Evolutionary conservation across 2,329 filamentous ascomycete species (phyloP), one percentile per base, ranked within the genome.

Genomic region (Pyricularia pennisetigena): DNA sequence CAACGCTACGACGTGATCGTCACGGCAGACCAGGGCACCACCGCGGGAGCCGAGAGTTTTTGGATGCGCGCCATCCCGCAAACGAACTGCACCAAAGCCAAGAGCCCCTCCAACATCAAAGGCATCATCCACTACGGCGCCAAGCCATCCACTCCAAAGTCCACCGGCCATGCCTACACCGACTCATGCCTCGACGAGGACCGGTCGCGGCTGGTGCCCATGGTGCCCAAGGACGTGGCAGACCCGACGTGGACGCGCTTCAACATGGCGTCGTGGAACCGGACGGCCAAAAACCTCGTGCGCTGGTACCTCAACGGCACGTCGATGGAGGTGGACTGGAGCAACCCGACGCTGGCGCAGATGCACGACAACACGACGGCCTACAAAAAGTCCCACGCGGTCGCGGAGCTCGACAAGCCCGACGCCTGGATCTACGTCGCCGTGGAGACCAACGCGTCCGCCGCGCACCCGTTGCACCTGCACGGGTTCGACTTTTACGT

Each of bases 391-490:
- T 68, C 72, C 23, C 71, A 77, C 41, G 75, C 74, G 14, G 72
- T 78, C 8, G 74, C 77, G 23, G 70, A 74, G 54, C 71, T 78
- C 8, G 67, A 59, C 30, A 70, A 73, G 10, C 70, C 74, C 69
- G 75, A 78, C 70, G 78, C 81, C 2, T 87, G 85, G 85, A 78
- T 87, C 8, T 86, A 88, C 72, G 72, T 87, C 23, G 78, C 88
- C 70, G 78, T 87, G 68, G 75, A 80, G 30, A 76, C 82, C 3
- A 73, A 75, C n/a, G 16, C 73, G 2, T 75, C 76, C 3, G 76
- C 82, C 7, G 78, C 83, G 12, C 87, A 90, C 69, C 84, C 86
- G 0, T 85, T 90, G 67, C 87, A 90, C 80, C 88, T 88, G 78
- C 87, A 90, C 75, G 82, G 83, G 64, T 85, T 83, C 72, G 87